Evolutionary conservation across 163 green algal species (phyloP), one percentile per base, ranked within the genome.

Genomic region (Volvox carteri): DNA sequence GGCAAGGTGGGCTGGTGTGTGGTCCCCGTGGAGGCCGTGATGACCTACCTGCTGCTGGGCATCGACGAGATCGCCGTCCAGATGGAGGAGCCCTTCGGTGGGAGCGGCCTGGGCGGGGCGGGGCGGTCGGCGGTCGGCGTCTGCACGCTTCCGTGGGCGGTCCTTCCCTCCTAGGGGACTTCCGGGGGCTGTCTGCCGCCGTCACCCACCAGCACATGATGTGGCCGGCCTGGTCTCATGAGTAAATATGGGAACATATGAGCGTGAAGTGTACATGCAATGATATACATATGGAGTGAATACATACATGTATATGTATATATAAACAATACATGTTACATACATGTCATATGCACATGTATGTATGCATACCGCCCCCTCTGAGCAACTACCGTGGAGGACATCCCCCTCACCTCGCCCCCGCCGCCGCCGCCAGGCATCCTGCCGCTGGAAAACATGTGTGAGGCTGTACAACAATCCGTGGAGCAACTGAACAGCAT

Each of bases 1-100:
- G 77, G 83, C 18, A 86, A 87, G 23, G 84, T 76, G 83, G 70
- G 68, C 46, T 97, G 94, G 95, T 84, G 77, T 11, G 92, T 93
- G n/a, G 91, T 96, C 28, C 93, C 94, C 3, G 88, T 94, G 16
- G 90, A 92, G 21, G 91, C 88, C 30, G 81, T 96, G 79, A 93
- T 97, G 60, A 91, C 90, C 80, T 97, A 97, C 78, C 90, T 97
- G 74, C 92, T 98, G 90, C 89, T 97, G 85, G 93, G 93, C 54
- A 95, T 95, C 37, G 92, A 91, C 54, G 88, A 90, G 75, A 76
- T 88, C 72, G 83, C 52, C 74, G 60, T 83, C 11, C 81, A 85
- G 68, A 81, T 90, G 60, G 75, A 90, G 85, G 75, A 86, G 60
- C 85, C 85, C 0, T 86, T 90, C 37, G 85, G 85, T 74, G 42